Percentiles rank a stretch among this genome's conserved stretches.
These are phyloP conservation scores for Sporobolomyces phaffii DNA, from an alignment of 768 basidiomycete genomes.

Conservation along the genomic window DNA sequence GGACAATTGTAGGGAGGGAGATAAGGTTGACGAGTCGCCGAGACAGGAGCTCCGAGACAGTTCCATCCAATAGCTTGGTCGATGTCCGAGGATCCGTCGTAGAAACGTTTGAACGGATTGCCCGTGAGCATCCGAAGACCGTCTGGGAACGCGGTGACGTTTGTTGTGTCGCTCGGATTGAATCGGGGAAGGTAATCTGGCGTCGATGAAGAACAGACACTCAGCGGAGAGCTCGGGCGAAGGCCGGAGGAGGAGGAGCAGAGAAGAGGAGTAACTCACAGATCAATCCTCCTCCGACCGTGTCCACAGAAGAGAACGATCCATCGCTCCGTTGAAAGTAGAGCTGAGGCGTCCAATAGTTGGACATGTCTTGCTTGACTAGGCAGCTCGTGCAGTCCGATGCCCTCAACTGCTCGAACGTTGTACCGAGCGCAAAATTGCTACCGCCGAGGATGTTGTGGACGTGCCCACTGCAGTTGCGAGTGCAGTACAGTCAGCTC, in stretches of 20 bases:
- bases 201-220: no score
- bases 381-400: slow-evolving; percentile 41
- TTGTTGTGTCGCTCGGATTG: slow-evolving; percentile 11
- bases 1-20: slow-evolving; percentile 40
- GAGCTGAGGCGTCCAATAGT: slow-evolving; percentile 25
- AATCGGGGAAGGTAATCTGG: slow-evolving; percentile 40
- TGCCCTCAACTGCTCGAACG: slow-evolving; percentile 30
- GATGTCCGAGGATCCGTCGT: slow-evolving; percentile 50
- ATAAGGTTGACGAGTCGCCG: slow-evolving; percentile 15
- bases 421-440: slow-evolving; percentile 40
- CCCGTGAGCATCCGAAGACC: slow-evolving; percentile 50
- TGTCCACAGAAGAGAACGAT: slow-evolving; percentile 39
- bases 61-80: slow-evolving; percentile 47
- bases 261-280: no score
- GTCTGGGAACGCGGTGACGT: slow-evolving; percentile 28
- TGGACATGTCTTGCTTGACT: slow-evolving; percentile 22
- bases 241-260: no score
- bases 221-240: no score
- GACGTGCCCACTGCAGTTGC: slow-evolving; percentile 38
- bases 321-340: slow-evolving; percentile 44
- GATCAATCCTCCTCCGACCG: slow-evolving; percentile 41
- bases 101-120: slow-evolving; percentile 52
- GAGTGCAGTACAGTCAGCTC: no score
- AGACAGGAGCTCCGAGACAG: slow-evolving; percentile 9
- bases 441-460: slow-evolving; percentile 45